Conservation (phyloP, 192 early-diverging fungal species). For the Gigaspora rosea region DNA sequence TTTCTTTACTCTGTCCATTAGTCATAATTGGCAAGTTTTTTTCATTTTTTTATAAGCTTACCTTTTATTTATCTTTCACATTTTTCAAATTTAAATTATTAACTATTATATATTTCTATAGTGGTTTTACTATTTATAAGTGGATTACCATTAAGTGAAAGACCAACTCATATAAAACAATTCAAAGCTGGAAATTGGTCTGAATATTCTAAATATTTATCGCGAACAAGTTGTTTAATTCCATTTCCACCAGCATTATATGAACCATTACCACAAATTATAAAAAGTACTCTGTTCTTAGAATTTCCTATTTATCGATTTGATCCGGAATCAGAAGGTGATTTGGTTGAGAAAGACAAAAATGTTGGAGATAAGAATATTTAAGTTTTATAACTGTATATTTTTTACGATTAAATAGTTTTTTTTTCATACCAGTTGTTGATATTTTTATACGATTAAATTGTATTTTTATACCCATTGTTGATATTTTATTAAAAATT, state of each 20-base stretch:
- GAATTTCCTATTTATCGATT: conserved; percentile 31
- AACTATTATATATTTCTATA: background rate
- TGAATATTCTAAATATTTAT: conserved; percentile 15
- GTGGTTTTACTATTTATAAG: conserved; percentile 21
- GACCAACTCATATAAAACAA: conserved; percentile 25
- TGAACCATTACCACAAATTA: conserved; percentile 22
- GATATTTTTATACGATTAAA: too few species aligned
- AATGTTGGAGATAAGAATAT: too few species aligned
- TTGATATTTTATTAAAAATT: too few species aligned
- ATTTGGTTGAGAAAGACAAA: too few species aligned
- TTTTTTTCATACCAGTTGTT: too few species aligned
- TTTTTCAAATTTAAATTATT: background rate
- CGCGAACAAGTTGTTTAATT: conserved; percentile 16
- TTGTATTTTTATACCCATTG: too few species aligned
- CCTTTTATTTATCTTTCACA: background rate
- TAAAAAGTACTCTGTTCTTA: conserved; percentile 28
- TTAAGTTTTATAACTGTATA: too few species aligned
- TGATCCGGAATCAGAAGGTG: background rate
- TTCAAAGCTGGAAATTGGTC: conserved; percentile 11
- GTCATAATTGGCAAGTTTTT: conserved; percentile 18
- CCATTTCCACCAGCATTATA: conserved; percentile 29
- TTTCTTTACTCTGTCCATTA: conserved; percentile 8
- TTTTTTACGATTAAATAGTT: too few species aligned
- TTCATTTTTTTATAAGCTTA: background rate
- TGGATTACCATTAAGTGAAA: conserved; percentile 27